Conservation (phyloP, 352 stramenopile genomes). For the Lagenidium sp. region DNA sequence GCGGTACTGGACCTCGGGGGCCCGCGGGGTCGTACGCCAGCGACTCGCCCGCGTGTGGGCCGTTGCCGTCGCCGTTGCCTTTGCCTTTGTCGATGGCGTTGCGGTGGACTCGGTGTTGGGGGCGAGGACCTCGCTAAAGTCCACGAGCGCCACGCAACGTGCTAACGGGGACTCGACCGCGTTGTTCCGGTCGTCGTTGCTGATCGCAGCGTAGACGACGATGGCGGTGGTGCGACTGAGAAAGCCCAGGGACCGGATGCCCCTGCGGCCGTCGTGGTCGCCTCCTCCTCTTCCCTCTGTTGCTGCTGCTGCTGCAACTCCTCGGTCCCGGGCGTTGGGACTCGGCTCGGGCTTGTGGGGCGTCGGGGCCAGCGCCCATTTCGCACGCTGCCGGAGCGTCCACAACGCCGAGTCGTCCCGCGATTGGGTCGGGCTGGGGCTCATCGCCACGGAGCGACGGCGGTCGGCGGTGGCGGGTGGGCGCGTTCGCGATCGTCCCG, state of each 20-base stretch:
- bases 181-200: neutral
- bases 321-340: too few relatives aligned
- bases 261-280: neutral
- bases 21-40: too few relatives aligned
- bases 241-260: neutral
- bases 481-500: neutral
- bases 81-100: neutral
- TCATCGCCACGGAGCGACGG: constrained; percentile 5
- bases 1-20: constrained; percentile 15
- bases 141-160: neutral
- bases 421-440: neutral
- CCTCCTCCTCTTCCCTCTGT: too few relatives aligned
- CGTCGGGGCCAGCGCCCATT: neutral
- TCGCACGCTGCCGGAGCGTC: neutral
- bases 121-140: too few relatives aligned
- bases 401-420: neutral
- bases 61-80: too few relatives aligned
- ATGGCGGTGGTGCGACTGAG: neutral
- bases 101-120: too few relatives aligned
- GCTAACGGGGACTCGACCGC: neutral
- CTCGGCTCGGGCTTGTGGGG: neutral
- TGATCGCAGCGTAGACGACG: neutral
- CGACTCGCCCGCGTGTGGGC: too few relatives aligned
- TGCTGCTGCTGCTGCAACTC: too few relatives aligned
- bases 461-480: neutral